These are phyloP conservation scores for Paramyrothecium sp. DNA, from an alignment of 2,329 filamentous ascomycete species.

Conservation along the genomic window DNA sequence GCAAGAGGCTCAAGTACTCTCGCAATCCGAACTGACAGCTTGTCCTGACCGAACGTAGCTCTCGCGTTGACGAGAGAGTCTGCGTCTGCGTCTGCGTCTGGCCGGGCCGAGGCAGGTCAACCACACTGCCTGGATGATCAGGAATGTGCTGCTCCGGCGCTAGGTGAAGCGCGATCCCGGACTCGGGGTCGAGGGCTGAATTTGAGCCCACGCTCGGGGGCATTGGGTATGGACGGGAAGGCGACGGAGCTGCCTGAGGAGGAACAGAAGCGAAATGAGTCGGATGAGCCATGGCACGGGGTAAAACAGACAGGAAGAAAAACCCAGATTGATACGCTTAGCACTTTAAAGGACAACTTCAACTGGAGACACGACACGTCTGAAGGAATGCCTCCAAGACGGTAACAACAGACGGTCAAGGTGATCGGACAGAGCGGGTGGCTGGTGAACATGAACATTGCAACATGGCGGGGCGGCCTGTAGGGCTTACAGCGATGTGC, in stretches of 20 bases:
- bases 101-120: constrained; percentile 5
- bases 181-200: neutral
- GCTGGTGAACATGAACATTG: no score
- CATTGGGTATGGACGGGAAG: constrained; percentile 7
- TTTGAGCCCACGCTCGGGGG: neutral
- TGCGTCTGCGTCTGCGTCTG: constrained; percentile 14
- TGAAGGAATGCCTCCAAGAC: neutral
- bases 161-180: constrained; percentile 14
- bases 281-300: constrained; percentile 8
- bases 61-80: constrained; percentile 15
- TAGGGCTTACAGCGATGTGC: neutral
- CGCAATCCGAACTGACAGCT: constrained; percentile 33
- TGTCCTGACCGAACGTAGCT: constrained; percentile 29
- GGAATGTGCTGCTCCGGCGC: constrained; percentile 18
- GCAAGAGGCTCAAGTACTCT: constrained; percentile 32
- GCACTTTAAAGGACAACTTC: neutral
- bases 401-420: neutral
- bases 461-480: neutral
- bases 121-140: constrained; percentile 9
- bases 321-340: neutral
- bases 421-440: neutral
- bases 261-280: constrained; percentile 22
- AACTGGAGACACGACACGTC: neutral
- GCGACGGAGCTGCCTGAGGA: constrained; percentile 24
- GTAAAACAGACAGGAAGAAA: constrained; percentile 2